phyloP scores from a whole-genome alignment of 2,329 filamentous ascomycete genomes.

The Epichloe gansuensis region DNA sequence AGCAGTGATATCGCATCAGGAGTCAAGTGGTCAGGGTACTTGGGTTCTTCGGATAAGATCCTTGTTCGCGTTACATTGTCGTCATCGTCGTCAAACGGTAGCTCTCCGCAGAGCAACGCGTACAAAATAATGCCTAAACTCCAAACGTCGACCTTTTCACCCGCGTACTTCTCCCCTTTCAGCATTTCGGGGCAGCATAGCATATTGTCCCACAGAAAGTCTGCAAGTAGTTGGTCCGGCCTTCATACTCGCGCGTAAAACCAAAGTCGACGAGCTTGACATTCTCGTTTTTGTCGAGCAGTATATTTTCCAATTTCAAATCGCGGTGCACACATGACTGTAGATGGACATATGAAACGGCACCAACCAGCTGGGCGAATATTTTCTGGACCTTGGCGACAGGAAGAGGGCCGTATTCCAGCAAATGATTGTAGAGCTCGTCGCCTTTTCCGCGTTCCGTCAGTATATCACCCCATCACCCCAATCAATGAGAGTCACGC shows the following conservation, averaged over 20 bases:
- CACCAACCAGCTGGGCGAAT: slow-evolving; percentile 89
- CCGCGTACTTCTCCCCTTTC: slow-evolving; percentile 94
- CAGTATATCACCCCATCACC: background rate
- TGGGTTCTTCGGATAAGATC: slow-evolving; percentile 77
- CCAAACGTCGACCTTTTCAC: slow-evolving; percentile 97
- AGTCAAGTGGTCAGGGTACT: slow-evolving; percentile 70
- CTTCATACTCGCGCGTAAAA: slow-evolving; percentile 95
- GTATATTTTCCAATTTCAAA: slow-evolving; percentile 80
- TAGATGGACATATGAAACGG: slow-evolving; percentile 87
- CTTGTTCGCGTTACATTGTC: slow-evolving; percentile 74
- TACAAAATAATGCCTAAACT: slow-evolving; percentile 78
- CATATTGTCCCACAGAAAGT: slow-evolving; percentile 97
- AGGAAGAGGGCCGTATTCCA: slow-evolving; percentile 73
- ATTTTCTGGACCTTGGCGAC: slow-evolving; percentile 86
- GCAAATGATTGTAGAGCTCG: slow-evolving; percentile 92
- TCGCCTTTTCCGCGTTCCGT: slow-evolving; percentile 50
- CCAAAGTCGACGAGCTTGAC: slow-evolving; percentile 98
- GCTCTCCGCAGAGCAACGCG: slow-evolving; percentile 67
- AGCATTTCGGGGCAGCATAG: slow-evolving; percentile 97
- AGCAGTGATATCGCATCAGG: slow-evolving; percentile 67
- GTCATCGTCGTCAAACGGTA: slow-evolving; percentile 94
- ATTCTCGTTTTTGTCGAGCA: slow-evolving; percentile 92
- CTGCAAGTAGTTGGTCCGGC: slow-evolving; percentile 85
- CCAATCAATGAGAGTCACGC: background rate
- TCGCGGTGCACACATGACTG: slow-evolving; percentile 95